A percentile compares a stretch with the other conserved stretches of the same genome.
phyloP scores from a whole-genome alignment of 2,329 filamentous ascomycete genomes.

The Fusarium redolens region DNA sequence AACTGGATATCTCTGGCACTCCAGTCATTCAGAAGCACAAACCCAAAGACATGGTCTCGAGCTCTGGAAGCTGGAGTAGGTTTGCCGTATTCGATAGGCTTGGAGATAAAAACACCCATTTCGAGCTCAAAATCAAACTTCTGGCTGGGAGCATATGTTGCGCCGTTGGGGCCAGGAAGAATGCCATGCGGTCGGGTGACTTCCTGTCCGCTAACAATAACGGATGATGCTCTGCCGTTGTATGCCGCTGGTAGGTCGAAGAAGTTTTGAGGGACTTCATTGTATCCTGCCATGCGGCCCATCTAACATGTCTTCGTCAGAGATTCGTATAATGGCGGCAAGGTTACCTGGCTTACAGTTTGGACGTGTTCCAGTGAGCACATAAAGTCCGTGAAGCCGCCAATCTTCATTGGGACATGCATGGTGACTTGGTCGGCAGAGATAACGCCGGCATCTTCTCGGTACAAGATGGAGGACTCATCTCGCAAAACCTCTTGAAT shows the following conservation, averaged over 20 bases:
- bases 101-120: not conserved
- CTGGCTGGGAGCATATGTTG: not conserved
- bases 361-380: not conserved
- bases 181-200: not conserved
- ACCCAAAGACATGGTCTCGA: not conserved
- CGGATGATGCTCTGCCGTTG: not conserved
- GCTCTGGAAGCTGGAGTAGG: not conserved
- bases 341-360: not conserved
- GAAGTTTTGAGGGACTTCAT: not conserved
- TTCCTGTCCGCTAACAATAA: not conserved
- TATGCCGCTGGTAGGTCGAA: not conserved
- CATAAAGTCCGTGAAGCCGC: not conserved
- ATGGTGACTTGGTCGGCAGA: not conserved
- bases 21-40: not conserved
- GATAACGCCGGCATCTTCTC: fast-evolving
- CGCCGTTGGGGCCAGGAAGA: not conserved
- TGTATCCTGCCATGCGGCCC: not conserved
- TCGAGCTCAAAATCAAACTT: not conserved
- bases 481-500: not conserved
- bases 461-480: not conserved
- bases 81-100: not conserved
- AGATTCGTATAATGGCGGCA: fast-evolving
- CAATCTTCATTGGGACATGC: not conserved
- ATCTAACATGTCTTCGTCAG: not conserved
- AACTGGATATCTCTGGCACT: not conserved